Conservation (phyloP, 2,329 filamentous ascomycete species). For the Colletotrichum gloeosporioides region DNA sequence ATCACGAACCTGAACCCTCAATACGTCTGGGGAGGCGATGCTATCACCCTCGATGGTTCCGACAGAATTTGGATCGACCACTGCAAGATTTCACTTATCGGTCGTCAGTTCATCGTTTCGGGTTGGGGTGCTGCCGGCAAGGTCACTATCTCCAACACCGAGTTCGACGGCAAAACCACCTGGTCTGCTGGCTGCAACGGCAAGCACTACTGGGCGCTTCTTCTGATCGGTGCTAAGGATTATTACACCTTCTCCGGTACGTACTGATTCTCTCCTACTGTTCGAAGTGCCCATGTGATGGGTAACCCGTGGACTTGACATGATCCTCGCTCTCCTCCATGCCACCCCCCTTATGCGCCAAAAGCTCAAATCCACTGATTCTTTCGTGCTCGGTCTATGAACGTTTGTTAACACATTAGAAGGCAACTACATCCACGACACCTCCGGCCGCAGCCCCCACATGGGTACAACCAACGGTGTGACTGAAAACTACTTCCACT, state of each 20-base stretch:
- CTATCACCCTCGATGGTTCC: conserved; percentile 42
- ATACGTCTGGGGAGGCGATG: conserved; percentile 33
- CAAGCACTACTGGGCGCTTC: conserved; percentile 36
- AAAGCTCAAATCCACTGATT: too few relatives aligned
- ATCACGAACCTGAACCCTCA: conserved; percentile 41
- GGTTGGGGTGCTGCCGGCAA: conserved; percentile 36
- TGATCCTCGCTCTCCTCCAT: too few relatives aligned
- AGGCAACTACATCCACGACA: conserved; percentile 32
- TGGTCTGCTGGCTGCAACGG: conserved; percentile 33
- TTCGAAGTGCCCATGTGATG: too few relatives aligned
- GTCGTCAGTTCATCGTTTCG: conserved; percentile 44
- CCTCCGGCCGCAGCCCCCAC: conserved; percentile 31
- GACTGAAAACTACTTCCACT: conserved; percentile 26
- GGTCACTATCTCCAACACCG: conserved; percentile 43
- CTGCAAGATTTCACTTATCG: conserved; percentile 44
- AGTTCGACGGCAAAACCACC: conserved; percentile 39
- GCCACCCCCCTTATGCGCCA: too few relatives aligned
- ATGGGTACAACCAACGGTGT: conserved; percentile 19
- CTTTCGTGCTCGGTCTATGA: too few relatives aligned
- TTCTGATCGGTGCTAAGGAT: conserved; percentile 33
- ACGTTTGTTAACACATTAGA: background rate
- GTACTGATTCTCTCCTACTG: too few relatives aligned
- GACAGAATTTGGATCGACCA: conserved; percentile 35
- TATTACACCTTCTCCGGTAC: conserved; percentile 20
- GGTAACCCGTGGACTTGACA: too few relatives aligned